Conservation (phyloP, 305 asterid species). For the Solanum chacoense region DNA sequence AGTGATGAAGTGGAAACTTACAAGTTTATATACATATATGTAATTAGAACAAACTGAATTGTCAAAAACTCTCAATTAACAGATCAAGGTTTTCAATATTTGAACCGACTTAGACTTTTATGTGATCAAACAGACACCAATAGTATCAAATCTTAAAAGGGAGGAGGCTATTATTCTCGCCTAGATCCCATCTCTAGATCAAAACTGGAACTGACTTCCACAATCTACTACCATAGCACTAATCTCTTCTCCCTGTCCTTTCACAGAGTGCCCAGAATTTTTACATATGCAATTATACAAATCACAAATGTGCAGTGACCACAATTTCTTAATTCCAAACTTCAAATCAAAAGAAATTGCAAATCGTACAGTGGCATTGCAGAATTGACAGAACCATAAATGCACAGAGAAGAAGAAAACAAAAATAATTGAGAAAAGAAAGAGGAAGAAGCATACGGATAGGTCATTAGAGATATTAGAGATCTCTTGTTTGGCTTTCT, state of each 20-base stretch:
- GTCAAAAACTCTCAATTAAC: neutral
- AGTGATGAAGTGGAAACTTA: neutral
- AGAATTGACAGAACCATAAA: neutral
- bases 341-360: too few relatives aligned
- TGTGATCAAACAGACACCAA: neutral
- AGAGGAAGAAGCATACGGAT: constrained; percentile 28
- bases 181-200: too few relatives aligned
- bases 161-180: neutral
- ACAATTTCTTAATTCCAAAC: neutral
- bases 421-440: neutral
- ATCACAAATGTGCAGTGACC: neutral
- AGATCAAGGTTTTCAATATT: neutral
- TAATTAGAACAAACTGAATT: neutral
- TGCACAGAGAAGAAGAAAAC: neutral
- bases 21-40: neutral
- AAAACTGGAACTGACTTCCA: neutral
- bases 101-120: neutral
- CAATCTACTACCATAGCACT: neutral
- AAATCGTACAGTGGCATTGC: neutral
- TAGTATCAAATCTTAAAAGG: neutral
- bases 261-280: neutral
- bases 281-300: neutral
- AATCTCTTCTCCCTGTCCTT: neutral
- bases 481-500: constrained; percentile 85
- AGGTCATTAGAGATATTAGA: constrained; percentile 74